Base-by-base conservation (phyloP, 495 filamentous ascomycete genomes). In the Penicillium manginii region DNA sequence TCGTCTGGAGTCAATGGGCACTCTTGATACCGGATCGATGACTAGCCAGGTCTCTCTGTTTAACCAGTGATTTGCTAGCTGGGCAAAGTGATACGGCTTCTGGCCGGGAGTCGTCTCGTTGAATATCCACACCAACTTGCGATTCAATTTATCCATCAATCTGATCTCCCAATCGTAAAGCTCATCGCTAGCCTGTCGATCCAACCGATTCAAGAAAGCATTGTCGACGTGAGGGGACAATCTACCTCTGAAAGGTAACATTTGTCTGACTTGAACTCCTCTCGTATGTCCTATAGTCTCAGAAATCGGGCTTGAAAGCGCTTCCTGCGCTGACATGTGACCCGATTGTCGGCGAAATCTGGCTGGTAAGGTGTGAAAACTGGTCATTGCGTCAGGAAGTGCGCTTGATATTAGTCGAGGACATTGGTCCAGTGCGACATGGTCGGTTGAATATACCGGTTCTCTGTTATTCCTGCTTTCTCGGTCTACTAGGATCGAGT, bases 41-140 rank as follows among this genome's bases (percentile, higher is more conserved):
- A 80, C 74, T 22, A 77, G 42, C 76, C 75, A 77, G 5, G 75
- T 76, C 26, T 70, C 66, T 40, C 55, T 64, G 45, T 78, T 80
- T 23, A 79, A 33, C 76, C 76, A 80, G 54, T 79, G 76, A 33
- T 78, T 79, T 23, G 76, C 66, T 35, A 80, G 72, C 19, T 73
- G 54, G 12, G 74, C 59, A 52, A 80, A 79, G 48, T 78, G 75
- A 52, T 72, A 80, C 4, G 76, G 71, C 51, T 71, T 75, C 53
- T 70, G 65, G 9, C 78, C 78, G 2, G 78, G 75, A 6, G 61
- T 73, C 14, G 71, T 61, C 58, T 80, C 76, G 32, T 71, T 61
- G 23, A 65, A 61, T n/a, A 73, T 55, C 78, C 78, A 80, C 4
- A 64, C 54, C 10, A 80, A 62, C 51, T 70, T 74, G 46, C 76